Percentiles rank a stretch among this genome's conserved stretches.
Conservation (phyloP, 208 protist species). For the Crithidia mellificae region DNA sequence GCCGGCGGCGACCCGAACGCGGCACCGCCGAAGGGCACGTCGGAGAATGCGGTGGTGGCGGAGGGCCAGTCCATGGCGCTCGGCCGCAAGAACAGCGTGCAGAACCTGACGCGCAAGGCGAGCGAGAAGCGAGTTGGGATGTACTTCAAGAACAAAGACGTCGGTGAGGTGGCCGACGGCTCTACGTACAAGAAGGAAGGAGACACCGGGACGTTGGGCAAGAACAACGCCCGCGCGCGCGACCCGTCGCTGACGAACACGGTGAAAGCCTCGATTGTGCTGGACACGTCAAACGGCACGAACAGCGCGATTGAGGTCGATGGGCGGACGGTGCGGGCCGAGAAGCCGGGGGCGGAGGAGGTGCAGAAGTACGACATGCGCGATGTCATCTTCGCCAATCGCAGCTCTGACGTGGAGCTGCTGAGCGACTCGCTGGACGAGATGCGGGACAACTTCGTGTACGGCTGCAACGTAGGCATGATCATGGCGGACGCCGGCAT, state of each 20-base stretch:
- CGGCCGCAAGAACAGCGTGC: slow-evolving; percentile 44
- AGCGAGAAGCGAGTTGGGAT: slow-evolving; percentile 78
- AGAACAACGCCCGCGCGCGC: slow-evolving; percentile 26
- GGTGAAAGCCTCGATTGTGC: slow-evolving; percentile 58
- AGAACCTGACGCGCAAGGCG: slow-evolving; percentile 45
- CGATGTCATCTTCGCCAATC: slow-evolving; percentile 49
- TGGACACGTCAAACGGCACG: slow-evolving; percentile 31
- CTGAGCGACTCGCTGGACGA: slow-evolving; percentile 57
- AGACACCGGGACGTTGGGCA: slow-evolving; percentile 45
- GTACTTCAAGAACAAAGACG: slow-evolving; percentile 84
- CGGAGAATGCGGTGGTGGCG: slow-evolving; percentile 26
- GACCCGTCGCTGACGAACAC: slow-evolving; percentile 53
- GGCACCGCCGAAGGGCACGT: slow-evolving; percentile 24
- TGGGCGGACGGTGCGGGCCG: slow-evolving; percentile 49
- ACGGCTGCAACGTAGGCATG: slow-evolving; percentile 66
- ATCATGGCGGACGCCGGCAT: slow-evolving; percentile 66
- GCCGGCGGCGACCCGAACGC: slow-evolving; percentile 12
- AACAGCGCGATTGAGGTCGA: slow-evolving; percentile 45
- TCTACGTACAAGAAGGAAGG: slow-evolving; percentile 75
- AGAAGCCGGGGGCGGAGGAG: slow-evolving; percentile 57
- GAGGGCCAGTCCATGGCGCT: slow-evolving; percentile 43
- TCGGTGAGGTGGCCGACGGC: slow-evolving; percentile 34
- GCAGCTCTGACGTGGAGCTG: slow-evolving; percentile 40
- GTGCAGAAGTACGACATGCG: slow-evolving; percentile 73
- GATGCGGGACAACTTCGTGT: slow-evolving; percentile 59